Evolutionary conservation across 2,329 filamentous ascomycete species (phyloP).

Genomic region (Geosmithia flava): DNA sequence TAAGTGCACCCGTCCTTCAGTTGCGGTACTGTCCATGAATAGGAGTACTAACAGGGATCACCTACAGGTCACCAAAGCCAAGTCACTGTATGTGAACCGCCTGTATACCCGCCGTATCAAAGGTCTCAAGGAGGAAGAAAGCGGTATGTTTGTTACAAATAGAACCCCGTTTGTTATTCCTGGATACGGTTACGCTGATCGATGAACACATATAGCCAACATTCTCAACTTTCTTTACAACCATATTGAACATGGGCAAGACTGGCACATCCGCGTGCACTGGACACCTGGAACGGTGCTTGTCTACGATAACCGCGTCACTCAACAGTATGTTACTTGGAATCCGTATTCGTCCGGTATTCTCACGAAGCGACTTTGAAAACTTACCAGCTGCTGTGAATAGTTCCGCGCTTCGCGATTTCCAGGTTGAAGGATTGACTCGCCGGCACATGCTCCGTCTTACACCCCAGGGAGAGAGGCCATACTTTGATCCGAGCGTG

Average conservation of each 20-base stretch:
- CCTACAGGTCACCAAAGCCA: constrained; percentile 50
- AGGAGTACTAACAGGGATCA: not conserved
- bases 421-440: not conserved
- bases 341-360: no score
- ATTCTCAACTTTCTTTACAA: constrained; percentile 27
- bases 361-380: no score
- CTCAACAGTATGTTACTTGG: constrained; percentile 36
- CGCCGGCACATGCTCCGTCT: not conserved
- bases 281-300: constrained; percentile 65
- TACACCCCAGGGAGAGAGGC: not conserved
- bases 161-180: not conserved
- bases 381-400: not conserved
- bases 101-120: constrained; percentile 67
- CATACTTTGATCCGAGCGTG: not conserved
- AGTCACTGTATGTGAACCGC: constrained; percentile 65
- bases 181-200: not conserved
- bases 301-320: constrained; percentile 71
- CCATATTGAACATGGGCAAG: constrained; percentile 35
- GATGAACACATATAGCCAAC: not conserved
- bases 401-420: not conserved
- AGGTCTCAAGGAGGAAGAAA: constrained; percentile 67
- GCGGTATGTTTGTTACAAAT: not conserved
- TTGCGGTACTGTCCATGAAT: not conserved
- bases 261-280: constrained; percentile 54
- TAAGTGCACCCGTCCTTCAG: not conserved